phyloP scores from a whole-genome alignment of 2,329 filamentous ascomycete species.

The Podosphaera fusca region DNA sequence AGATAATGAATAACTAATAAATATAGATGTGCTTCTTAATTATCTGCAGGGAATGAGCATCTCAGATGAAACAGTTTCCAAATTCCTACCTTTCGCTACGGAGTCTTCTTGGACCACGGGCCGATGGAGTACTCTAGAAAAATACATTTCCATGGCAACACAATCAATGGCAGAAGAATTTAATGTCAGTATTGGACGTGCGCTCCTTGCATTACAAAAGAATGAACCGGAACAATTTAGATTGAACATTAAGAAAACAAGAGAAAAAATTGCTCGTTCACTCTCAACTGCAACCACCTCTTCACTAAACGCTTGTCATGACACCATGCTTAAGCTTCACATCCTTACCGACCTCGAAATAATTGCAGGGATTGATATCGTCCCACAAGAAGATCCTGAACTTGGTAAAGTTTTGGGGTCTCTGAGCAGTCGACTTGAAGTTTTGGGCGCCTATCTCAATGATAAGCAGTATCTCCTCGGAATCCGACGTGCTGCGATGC shows the following conservation, averaged over 20 bases:
- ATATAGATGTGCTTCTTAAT: slow-evolving; percentile 56
- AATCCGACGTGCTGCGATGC: slow-evolving; percentile 69
- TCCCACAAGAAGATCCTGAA: slow-evolving; percentile 1
- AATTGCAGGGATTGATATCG: slow-evolving; percentile 29
- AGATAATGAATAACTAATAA: neutral
- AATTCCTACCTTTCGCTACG: slow-evolving; percentile 58
- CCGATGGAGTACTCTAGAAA: slow-evolving; percentile 53
- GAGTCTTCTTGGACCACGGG: slow-evolving; percentile 84
- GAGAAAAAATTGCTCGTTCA: slow-evolving; percentile 46
- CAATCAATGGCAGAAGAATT: slow-evolving; percentile 37
- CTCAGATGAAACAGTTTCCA: slow-evolving; percentile 25
- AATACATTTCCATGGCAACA: slow-evolving; percentile 33
- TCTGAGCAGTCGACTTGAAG: slow-evolving; percentile 57
- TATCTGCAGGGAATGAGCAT: slow-evolving; percentile 57
- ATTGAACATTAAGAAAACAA: slow-evolving; percentile 36
- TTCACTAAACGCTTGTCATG: slow-evolving; percentile 66
- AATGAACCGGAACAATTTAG: slow-evolving; percentile 28
- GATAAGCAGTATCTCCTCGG: slow-evolving; percentile 90
- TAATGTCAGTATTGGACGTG: slow-evolving; percentile 55
- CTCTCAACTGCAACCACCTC: slow-evolving; percentile 56
- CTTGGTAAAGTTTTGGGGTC: slow-evolving; percentile 24
- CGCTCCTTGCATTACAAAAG: slow-evolving; percentile 35
- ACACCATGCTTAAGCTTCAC: slow-evolving; percentile 67
- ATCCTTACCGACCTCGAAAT: slow-evolving; percentile 70
- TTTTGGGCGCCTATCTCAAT: slow-evolving; percentile 67